These are phyloP conservation scores for Jimgerdemannia lactiflua DNA, from an alignment of 192 early-diverging fungal species.

Conservation along the genomic window DNA sequence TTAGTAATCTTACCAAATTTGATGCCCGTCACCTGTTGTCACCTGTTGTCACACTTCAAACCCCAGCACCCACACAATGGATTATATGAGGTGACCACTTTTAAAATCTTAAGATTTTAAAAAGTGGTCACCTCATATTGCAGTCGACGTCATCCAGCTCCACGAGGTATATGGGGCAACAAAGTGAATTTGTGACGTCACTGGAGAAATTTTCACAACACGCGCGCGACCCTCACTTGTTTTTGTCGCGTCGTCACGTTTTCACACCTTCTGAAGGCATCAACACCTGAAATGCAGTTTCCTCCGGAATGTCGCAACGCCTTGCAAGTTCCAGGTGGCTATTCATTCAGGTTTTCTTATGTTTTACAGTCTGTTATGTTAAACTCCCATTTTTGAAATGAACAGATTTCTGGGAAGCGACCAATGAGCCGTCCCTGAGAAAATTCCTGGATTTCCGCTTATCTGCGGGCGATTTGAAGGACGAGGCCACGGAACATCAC, in stretches of 20 bases:
- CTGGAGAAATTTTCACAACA: neutral
- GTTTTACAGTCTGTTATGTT: constrained; percentile 7
- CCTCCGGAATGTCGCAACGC: neutral
- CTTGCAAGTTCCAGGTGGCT: neutral
- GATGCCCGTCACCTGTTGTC: neutral
- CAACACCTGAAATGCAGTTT: constrained; percentile 3
- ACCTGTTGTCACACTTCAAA: neutral
- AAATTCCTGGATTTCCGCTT: constrained; percentile 19
- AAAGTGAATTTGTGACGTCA: neutral
- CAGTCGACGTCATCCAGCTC: too few relatives aligned
- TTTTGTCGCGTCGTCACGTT: neutral
- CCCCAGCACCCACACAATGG: neutral
- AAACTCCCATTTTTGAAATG: constrained; percentile 3
- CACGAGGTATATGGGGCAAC: too few relatives aligned
- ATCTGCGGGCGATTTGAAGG: constrained; percentile 9
- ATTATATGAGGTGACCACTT: neutral
- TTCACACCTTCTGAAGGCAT: neutral
- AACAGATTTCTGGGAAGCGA: constrained; percentile 13
- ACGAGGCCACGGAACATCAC: constrained; percentile 9
- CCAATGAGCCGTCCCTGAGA: constrained; percentile 2
- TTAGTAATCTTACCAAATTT: neutral
- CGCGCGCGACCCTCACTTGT: too few relatives aligned
- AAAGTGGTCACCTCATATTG: too few relatives aligned
- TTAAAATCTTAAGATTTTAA: too few relatives aligned
- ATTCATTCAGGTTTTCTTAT: neutral